These are phyloP conservation scores for Sporobolus alterniflorus DNA, from an alignment of 202 grass and related monocot species.

Conservation along the genomic window DNA sequence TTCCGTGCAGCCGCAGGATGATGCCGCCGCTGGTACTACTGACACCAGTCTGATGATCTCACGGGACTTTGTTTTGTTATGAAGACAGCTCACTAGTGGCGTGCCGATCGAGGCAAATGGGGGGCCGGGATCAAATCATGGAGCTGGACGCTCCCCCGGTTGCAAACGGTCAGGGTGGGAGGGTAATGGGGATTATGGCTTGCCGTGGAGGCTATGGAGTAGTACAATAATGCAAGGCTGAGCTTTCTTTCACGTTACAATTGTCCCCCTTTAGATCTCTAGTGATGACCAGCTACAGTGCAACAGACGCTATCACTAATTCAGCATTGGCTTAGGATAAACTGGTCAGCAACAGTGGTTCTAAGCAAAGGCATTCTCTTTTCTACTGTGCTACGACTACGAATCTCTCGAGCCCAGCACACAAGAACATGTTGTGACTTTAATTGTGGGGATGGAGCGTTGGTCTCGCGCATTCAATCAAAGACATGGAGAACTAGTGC, in stretches of 20 bases:
- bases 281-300: conserved; percentile 7
- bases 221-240: conserved; percentile 27
- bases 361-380: not conserved
- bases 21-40: not conserved
- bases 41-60: not conserved
- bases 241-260: conserved; percentile 36
- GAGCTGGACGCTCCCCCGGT: not conserved
- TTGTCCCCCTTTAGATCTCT: conserved; percentile 41
- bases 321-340: not conserved
- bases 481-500: conserved; percentile 15
- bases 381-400: not conserved
- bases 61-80: not conserved
- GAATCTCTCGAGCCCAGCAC: conserved; percentile 4
- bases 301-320: not conserved
- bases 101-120: not conserved
- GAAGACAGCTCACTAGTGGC: not conserved
- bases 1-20: not conserved
- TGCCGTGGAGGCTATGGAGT: not conserved
- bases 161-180: not conserved
- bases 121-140: conserved; percentile 21
- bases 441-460: not conserved
- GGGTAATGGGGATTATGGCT: not conserved
- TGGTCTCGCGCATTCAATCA: conserved; percentile 16
- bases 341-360: not conserved
- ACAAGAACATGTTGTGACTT: not conserved